Conservation (phyloP, 805 yeast genomes). For the Blastobotrys peoriensis region DNA sequence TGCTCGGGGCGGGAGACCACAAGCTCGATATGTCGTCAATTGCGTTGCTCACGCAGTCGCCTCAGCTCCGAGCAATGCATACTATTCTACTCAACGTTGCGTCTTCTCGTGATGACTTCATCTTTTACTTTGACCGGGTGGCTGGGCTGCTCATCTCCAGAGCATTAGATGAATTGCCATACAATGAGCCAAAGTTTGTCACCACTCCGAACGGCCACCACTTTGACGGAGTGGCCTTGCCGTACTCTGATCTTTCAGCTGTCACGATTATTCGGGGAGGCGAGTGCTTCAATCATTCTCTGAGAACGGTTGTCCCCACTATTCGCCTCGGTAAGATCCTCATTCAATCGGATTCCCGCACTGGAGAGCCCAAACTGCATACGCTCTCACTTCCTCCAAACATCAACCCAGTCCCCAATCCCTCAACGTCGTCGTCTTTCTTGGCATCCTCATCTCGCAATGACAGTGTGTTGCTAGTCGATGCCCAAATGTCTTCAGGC, state of each 20-base stretch:
- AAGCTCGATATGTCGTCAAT: conserved; percentile 13
- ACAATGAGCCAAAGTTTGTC: conserved; percentile 24
- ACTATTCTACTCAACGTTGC: conserved; percentile 56
- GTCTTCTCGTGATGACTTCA: conserved; percentile 67
- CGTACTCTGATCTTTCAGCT: conserved; percentile 51
- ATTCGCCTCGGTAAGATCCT: conserved; percentile 75
- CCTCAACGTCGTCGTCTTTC: background rate
- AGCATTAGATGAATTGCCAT: conserved; percentile 49
- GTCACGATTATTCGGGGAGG: conserved; percentile 85
- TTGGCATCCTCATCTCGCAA: conserved; percentile 9
- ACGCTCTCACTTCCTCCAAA: conserved; percentile 62
- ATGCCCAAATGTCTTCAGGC: conserved; percentile 86
- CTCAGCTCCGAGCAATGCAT: conserved; percentile 67
- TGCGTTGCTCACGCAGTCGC: conserved; percentile 38
- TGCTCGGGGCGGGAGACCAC: conserved; percentile 41
- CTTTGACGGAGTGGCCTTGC: conserved; percentile 29
- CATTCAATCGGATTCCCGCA: conserved; percentile 78
- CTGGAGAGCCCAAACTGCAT: conserved; percentile 94
- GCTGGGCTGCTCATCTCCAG: conserved; percentile 60
- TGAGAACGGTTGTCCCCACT: conserved; percentile 66
- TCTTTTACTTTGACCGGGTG: conserved; percentile 81
- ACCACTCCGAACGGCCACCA: conserved; percentile 37
- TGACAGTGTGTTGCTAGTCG: conserved; percentile 59
- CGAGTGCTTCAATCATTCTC: conserved; percentile 79
- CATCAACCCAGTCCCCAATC: conserved; percentile 18